Base-by-base conservation (phyloP, 2,329 filamentous ascomycete genomes). In the Amauroascus niger region DNA sequence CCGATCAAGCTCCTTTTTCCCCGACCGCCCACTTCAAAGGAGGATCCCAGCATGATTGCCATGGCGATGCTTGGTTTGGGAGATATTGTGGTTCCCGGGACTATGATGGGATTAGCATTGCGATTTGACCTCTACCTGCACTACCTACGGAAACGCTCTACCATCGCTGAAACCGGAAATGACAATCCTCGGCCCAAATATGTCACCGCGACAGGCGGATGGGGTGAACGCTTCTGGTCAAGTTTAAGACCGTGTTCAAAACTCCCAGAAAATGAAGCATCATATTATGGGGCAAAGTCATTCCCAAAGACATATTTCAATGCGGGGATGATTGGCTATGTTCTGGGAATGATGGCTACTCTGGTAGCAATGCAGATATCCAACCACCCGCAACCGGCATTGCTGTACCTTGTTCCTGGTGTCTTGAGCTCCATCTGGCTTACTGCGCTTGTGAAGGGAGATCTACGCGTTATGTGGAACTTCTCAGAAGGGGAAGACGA, bases 1-100 rank as follows among this genome's bases (percentile, higher is more conserved):
- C 93, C 91, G 0, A 93, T 96, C 67, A 97, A 96, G 67, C 79
- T 98, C 6, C 78, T 93, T 4, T 94, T 95, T 58, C 83, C 86
- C 1, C 78, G 79, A n/a, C 82, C 84, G 6, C 67, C 74, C 2
- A 65, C 69, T 32, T 67, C 74, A n/a, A 67, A 68, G 6, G 69
- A 73, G n/a, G 71, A 71, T 11, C 65, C 72, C 6, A 65, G 65
- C 47, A 65, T 66, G 3, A 62, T 68, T 37, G 67, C 74, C 24
- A 64, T 78, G 60, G 79, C 87, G 51, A 95, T 97, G 79, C 82
- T 98, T 6, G 91, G 91, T 0, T 77, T 97, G 0, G 91, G 91
- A n/a, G 91, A 98, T 65, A 87, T 98, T 55, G 87, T 95, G 1
- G 76, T 98, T 2, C 91, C 91, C 0, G 93, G 91, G 7, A 88